Conservation (phyloP, 768 basidiomycete species). For the Bullera alba region DNA sequence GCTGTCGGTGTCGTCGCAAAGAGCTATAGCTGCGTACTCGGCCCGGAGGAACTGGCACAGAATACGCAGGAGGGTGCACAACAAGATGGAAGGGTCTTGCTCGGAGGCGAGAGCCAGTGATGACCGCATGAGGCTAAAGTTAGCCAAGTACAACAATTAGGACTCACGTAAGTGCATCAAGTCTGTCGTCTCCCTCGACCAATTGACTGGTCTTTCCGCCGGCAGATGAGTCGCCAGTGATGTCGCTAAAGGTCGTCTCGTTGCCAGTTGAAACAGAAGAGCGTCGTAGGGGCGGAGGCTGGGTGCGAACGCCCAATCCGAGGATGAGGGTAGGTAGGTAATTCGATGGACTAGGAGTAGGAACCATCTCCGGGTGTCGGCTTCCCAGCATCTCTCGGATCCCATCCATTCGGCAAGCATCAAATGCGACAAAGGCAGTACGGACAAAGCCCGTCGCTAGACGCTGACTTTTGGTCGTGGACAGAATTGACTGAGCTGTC, state of each 20-base stretch:
- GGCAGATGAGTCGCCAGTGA: not conserved
- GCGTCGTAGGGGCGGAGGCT: not conserved
- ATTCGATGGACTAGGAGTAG: not conserved
- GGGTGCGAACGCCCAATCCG: not conserved
- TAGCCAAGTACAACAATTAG: not conserved
- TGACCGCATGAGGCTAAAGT: constrained; percentile 20
- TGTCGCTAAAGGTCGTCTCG: not conserved
- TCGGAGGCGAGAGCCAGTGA: constrained; percentile 24
- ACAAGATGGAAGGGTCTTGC: constrained; percentile 17
- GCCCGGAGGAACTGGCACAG: constrained; percentile 19
- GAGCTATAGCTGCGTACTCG: constrained; percentile 26
- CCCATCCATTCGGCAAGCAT: not conserved
- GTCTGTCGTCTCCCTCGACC: constrained; percentile 4
- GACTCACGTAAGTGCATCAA: constrained; percentile 30
- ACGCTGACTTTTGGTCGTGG: not conserved
- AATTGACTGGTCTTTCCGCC: not conserved
- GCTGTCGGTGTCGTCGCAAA: constrained; percentile 6
- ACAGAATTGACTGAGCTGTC: not conserved
- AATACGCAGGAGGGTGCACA: constrained; percentile 9
- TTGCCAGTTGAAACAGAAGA: not conserved
- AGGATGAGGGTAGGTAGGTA: constrained; percentile 1
- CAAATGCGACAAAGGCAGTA: constrained; percentile 1
- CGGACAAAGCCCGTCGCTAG: constrained; percentile 6
- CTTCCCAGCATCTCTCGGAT: constrained; percentile 3
- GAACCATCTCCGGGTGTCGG: not conserved